Percentiles rank a stretch among this genome's conserved stretches.
These are phyloP conservation scores for Iris macrosiphon DNA, from an alignment of 106 monocot genomes.

Conservation along the genomic window DNA sequence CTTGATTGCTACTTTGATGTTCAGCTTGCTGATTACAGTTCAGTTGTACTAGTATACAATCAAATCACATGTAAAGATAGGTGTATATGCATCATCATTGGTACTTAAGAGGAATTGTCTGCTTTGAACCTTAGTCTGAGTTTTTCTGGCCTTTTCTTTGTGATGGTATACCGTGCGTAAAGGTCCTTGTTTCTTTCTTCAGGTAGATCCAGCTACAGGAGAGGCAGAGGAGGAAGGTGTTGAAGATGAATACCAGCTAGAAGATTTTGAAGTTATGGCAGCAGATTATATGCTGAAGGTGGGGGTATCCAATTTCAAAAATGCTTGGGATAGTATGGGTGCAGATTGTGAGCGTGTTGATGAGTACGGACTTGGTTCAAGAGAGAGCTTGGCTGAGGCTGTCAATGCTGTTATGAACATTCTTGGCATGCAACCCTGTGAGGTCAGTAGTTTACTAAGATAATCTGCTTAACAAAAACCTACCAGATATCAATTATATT, in stretches of 20 bases:
- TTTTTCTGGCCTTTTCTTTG: no score
- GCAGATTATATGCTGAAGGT: slow-evolving; percentile 89
- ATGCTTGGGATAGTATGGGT: slow-evolving; percentile 93
- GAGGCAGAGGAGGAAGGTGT: slow-evolving; percentile 96
- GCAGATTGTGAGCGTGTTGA: slow-evolving; percentile 71
- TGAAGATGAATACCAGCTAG: slow-evolving; percentile 96
- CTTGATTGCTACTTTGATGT: no score
- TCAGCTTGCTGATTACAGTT: no score
- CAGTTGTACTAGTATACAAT: no score
- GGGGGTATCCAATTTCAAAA: slow-evolving; percentile 85
- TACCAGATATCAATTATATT: neutral
- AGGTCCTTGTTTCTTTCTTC: slow-evolving; percentile 1
- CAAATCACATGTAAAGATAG: no score
- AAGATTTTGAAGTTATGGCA: slow-evolving; percentile 78
- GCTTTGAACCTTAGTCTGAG: no score
- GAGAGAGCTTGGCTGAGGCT: slow-evolving; percentile 79
- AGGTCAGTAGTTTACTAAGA: slow-evolving; percentile 37
- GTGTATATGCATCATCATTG: no score
- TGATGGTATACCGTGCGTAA: no score
- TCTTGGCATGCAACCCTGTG: slow-evolving; percentile 97
- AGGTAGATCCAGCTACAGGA: slow-evolving; percentile 86
- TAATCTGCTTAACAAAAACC: neutral
- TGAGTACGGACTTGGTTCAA: slow-evolving; percentile 93
- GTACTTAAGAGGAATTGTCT: no score
- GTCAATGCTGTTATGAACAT: slow-evolving; percentile 81